Base-by-base conservation (phyloP, 2,329 filamentous ascomycete genomes). In the Chaetomiaceae sp. region DNA sequence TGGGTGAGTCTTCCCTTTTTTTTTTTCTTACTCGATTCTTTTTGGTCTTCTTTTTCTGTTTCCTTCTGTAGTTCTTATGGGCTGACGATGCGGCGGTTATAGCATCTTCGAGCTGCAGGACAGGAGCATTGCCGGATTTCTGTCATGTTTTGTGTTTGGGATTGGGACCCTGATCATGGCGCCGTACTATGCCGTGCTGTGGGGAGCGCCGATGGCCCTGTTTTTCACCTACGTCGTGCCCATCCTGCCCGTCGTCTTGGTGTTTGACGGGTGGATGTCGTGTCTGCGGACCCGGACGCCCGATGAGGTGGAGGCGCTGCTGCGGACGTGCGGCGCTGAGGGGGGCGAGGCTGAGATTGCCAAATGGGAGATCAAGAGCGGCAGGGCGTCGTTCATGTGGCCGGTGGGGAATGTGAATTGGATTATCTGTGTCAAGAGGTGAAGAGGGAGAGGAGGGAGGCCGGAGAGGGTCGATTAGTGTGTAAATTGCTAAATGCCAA, bases 51-150 rank as follows among this genome's bases (percentile, higher is more conserved):
- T 4, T 27, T 37, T 20, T 7, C 27, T 20, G n/a, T 27, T 27
- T 10, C 25, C 10, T 27, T 10, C 25, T 27, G n/a, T n/a, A n/a
- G n/a, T n/a, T n/a, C n/a, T n/a, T n/a, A 20, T n/a, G 21, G 17
- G 17, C 10, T 44, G 23, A 45, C 21, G 3, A 16, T 20, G 19
- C 2, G 27, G 38, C 13, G 14, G 6, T 27, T 39, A 48, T 35
- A 74, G 73, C 8, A 86, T 90, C 53, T 82, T 89, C 55, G 86
- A 89, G 67, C 74, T 89, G n/a, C 85, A 89, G 65, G 82, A 85
- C 58, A 79, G 86, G 27, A 73, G 73, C 14, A 56, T 82, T 1
- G 65, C 72, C 2, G 77, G 80, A 30, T 65, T 85, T 35, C 54
- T 84, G 19, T 74, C 77, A 3, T 71, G 78, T 38, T 67, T 76